Evolutionary conservation across 352 stramenopile species (phyloP), one percentile per base, ranked within the genome.

Genomic region (Phytophthora ramorum): DNA sequence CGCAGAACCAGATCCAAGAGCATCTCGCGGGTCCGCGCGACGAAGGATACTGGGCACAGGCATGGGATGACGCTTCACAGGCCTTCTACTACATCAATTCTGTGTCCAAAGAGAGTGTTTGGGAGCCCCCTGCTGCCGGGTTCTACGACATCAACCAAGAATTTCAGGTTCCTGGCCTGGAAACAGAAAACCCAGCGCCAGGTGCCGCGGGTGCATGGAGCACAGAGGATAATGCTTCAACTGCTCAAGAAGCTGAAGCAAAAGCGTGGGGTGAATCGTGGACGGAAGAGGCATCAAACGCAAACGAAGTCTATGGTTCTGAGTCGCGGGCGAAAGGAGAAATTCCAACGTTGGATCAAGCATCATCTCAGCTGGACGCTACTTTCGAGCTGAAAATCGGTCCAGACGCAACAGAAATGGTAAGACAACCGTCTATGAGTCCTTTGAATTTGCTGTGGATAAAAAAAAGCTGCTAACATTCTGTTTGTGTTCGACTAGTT

Each of bases 21-120:
- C 64, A 82, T 17, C 62, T 94, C 13, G 76, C 76, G 32, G 74
- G 40, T 0, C 50, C 67, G 13, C 63, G 66, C 4, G 66, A 88
- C 38, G 58, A 84, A 38, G 78, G 71, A 0, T 83, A 83, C 55
- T 94, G 83, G 83, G 75, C 75, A 0, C 83, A 94, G 52, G 63
- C 62, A 32, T 94, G 85, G 85, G 83, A 91, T 61, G 81, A 91
- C 16, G 54, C 45, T 2, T 79, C 83, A 3, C 58, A 85, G 45
- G 63, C 78, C 20, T 89, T 79, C 20, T 94, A 90, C 51, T 94
- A 92, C 58, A 60, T 85, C 41, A 80, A 92, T 49, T 87, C 80
- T 0, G 50, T 81, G 22, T 87, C 72, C 0, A 67, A 71, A 0
- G 82, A 88, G 49, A 91, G 81, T 40, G 69, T 80, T 28, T 94